Conservation (phyloP, 768 basidiomycete species). For the Lentinus tigrinus region DNA sequence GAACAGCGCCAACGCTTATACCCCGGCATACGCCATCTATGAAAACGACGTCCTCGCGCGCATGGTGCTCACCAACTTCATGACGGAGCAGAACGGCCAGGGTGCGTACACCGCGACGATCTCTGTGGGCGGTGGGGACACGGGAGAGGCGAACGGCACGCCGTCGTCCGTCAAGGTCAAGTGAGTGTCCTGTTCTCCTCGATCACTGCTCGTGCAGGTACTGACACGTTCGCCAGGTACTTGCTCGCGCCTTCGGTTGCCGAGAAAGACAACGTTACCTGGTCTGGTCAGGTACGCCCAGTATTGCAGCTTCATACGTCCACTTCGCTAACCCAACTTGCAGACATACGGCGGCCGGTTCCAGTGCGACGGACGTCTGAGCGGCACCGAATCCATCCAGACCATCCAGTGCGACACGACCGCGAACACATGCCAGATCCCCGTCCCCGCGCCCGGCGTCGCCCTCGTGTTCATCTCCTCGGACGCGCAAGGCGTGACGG, state of each 20-base stretch:
- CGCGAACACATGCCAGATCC: conserved; percentile 54
- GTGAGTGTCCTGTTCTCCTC: too few species aligned
- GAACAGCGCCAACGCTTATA: conserved; percentile 32
- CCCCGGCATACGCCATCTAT: conserved; percentile 49
- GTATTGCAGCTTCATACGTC: neutral
- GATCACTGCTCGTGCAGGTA: too few species aligned
- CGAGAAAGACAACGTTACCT: conserved; percentile 45
- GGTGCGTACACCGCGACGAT: conserved; percentile 38
- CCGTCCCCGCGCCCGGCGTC: conserved; percentile 68
- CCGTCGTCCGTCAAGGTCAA: conserved; percentile 33
- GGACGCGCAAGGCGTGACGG: conserved; percentile 36
- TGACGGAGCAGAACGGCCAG: conserved; percentile 39
- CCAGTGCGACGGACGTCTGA: conserved; percentile 40
- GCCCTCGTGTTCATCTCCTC: conserved; percentile 71
- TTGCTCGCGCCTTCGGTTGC: conserved; percentile 36
- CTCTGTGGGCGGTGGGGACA: conserved; percentile 28
- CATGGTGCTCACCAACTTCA: conserved; percentile 50
- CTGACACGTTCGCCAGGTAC: too few species aligned
- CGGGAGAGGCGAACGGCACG: conserved; percentile 19
- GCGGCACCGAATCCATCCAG: conserved; percentile 32
- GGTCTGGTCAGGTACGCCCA: conserved; percentile 47
- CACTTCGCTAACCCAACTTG: neutral
- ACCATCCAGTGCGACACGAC: conserved; percentile 38
- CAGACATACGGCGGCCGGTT: conserved; percentile 34
- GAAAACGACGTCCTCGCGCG: conserved; percentile 42